Base-by-base conservation (phyloP, 1,284 basidiomycete genomes). In the Pseudozyma sp. region DNA sequence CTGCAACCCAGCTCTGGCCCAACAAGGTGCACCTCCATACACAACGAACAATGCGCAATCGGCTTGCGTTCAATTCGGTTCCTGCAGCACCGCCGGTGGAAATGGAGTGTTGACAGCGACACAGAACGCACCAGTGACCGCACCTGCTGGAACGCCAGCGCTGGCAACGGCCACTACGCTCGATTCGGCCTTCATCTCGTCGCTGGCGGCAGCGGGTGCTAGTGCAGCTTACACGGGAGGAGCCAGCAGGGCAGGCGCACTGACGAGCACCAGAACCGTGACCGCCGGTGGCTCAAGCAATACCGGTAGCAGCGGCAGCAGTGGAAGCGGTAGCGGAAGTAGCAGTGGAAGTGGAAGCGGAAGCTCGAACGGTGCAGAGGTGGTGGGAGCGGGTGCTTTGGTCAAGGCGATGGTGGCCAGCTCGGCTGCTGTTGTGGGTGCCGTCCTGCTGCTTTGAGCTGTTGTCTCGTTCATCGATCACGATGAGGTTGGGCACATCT, bases 21-120 rank as follows among this genome's bases (percentile, higher is more conserved):
- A 54, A 31, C 55, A 61, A 40, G 56, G 52, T 3, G 50, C 51
- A 30, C 54, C 68, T 14, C 63, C 63, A 29, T 59, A 37, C 34
- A 59, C 64, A 5, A 73, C 70, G 4, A 48, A 73, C 56, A 73
- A 73, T 24, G 51, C 40, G 17, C 61, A 65, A 45, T 43, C 37
- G 4, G 70, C 65, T 1, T 73, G 65, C 37, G 61, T 73, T 11
- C 17, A 73, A 47, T 73, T 34, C 52, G 70, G 70, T 13, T 62
- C 60, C 1, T 73, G 70, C 45, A 43, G 60, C 0, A 68, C 65
- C 16, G 61, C 60, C 0, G 56, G 60, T 11, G 61, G 65, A 1
- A 54, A 54, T 17, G 44, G 49, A 8, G 49, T 64, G 5, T 11
- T 56, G 31, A 73, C 70, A 1, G 65, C 50, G 0, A 61, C 70